Base-by-base conservation (phyloP, 768 basidiomycete genomes). In the Boletus rubescentipes region DNA sequence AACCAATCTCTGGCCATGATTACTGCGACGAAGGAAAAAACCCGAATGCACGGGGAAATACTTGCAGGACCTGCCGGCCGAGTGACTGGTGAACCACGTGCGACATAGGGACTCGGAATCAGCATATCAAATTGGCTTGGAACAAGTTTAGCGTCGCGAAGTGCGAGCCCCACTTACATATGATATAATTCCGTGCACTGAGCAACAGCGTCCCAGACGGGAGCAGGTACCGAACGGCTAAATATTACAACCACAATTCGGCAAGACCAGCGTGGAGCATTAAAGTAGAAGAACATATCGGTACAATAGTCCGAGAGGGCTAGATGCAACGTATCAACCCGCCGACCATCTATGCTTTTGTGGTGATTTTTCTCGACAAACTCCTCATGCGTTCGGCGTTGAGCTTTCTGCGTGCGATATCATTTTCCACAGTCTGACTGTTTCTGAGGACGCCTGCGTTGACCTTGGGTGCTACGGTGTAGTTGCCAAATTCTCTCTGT, bases 381-480 rank as follows among this genome's bases (percentile, higher is more conserved):
- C 69, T 82, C 68, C 79, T 82, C 72, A 91, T 58, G 66, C 89
- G 77, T 70, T 91, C 90, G 43, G 84, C 84, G 54, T 89, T 87
- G 72, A 82, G 82, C 70, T 79, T 84, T 67, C 89, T 79, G 55
- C 90, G 77, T 60, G 86, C 86, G 51, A 84, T 80, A 67, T 92
- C 89, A 54, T 76, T 80, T 54, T 89, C 88, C 20, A 92, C 88
- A 46, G 84, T 87, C 30, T 67, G 60, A 60, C 78, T 85, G 46
- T 69, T 71, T 63, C 78, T 77, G 49, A 73, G 59, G 36, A 83
- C 62, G 2, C 85, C 86, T 5, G 78, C 72, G 48, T 79, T 84
- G 48, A 69, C 61, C 66, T 71, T 80, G 9, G 92, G 92, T 37
- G 91, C 92, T 26, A 93, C 82, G 0, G 87, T 88, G 70, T 92